phyloP scores from a whole-genome alignment of 192 early-diverging fungal species.

The Oehlia diaphana region DNA sequence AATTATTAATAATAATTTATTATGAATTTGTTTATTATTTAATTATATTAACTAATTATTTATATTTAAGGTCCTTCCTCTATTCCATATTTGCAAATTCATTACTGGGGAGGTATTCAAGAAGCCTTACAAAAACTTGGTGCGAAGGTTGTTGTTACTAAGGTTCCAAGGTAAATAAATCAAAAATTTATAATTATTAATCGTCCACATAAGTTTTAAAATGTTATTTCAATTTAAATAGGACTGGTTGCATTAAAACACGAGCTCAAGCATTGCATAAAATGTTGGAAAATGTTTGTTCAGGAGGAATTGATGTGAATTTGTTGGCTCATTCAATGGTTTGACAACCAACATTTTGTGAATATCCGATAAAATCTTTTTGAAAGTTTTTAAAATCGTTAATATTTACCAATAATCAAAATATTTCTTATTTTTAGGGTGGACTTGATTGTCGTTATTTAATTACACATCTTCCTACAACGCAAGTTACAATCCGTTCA shows the following conservation, averaged over 20 bases:
- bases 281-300: slow-evolving; percentile 57
- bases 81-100: slow-evolving; percentile 79
- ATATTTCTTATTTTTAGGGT: slow-evolving; percentile 52
- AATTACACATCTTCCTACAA: slow-evolving; percentile 76
- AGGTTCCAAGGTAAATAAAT: slow-evolving; percentile 57
- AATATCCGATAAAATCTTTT: not conserved
- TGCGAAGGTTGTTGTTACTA: slow-evolving; percentile 76
- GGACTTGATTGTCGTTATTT: slow-evolving; percentile 93
- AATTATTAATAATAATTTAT: not conserved
- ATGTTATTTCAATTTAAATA: not conserved
- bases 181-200: no score
- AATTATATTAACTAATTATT: not conserved
- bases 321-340: slow-evolving; percentile 94
- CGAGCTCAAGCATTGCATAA: slow-evolving; percentile 77
- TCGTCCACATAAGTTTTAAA: not conserved
- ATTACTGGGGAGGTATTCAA: slow-evolving; percentile 83
- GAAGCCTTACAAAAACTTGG: slow-evolving; percentile 78
- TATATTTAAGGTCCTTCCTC: slow-evolving; percentile 57
- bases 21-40: not conserved
- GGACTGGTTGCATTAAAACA: slow-evolving; percentile 67
- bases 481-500: slow-evolving; percentile 70
- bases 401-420: slow-evolving; percentile 22
- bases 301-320: slow-evolving; percentile 70
- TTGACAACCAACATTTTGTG: slow-evolving; percentile 10
- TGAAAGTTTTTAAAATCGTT: not conserved